Conservation (phyloP, 305 asterid species). For the Ajuga reptans region DNA sequence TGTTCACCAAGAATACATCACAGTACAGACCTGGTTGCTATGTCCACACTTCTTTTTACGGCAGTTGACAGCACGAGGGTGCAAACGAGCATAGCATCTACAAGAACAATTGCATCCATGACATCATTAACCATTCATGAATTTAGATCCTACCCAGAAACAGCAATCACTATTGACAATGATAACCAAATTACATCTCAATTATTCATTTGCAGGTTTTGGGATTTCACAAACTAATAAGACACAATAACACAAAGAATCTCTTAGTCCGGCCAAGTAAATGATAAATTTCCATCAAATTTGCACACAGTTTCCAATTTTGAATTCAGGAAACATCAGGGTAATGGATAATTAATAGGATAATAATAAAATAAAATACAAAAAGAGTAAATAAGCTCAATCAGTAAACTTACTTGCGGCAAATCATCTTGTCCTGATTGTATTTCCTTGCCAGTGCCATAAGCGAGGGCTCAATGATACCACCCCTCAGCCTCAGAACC, state of each 20-base stretch:
- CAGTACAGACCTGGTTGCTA: conserved; percentile 48
- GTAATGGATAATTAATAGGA: not conserved
- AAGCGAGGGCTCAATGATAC: conserved; percentile 66
- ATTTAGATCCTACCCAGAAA: not conserved
- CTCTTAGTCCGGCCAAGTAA: not conserved
- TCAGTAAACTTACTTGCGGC: conserved; percentile 50
- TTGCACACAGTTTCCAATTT: not conserved
- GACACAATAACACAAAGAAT: not conserved
- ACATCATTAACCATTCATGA: not conserved
- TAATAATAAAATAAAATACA: not conserved
- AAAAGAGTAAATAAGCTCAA: not conserved
- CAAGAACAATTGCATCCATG: not conserved
- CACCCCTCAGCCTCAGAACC: conserved; percentile 78
- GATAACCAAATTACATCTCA: not conserved
- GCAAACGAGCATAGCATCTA: conserved; percentile 64
- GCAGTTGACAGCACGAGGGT: conserved; percentile 72
- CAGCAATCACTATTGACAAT: not conserved
- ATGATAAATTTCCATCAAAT: not conserved
- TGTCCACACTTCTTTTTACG: conserved; percentile 75
- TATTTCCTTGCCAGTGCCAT: conserved; percentile 67
- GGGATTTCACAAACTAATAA: not conserved
- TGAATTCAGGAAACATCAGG: not conserved
- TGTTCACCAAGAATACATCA: not conserved
- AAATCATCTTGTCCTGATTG: conserved; percentile 68
- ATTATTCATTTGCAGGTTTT: not conserved